Evolutionary conservation across 129 eudicot species (phyloP), one percentile per base, ranked within the genome.

Genomic region (Erigeron canadensis): DNA sequence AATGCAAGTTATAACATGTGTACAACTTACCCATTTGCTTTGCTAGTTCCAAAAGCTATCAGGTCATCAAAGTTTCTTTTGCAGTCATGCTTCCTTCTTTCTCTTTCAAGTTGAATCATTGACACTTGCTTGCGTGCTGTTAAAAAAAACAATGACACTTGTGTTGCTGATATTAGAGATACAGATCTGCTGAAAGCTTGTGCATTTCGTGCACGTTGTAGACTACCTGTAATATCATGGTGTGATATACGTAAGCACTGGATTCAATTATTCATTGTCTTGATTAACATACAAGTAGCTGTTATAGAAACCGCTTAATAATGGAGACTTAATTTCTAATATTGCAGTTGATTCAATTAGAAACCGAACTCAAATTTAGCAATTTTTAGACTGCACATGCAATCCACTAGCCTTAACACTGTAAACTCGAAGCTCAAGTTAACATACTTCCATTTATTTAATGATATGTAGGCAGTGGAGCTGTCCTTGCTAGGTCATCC

Each of bases 401-500:
- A 58, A 58, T 23, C n/a, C 6, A 23, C 17, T 12, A 58, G 22
- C 41, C 40, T 58, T 42, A 56, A 7, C 41, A 4, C 28, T 34
- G 3, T 39, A 61, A 61, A 46, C 13, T 6, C 47, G 71, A 17
- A 45, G 38, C 58, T 54, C 19, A 61, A 57, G 40, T 22, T 41
- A 40, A 54, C 75, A 38, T 21, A 47, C 60, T 63, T 75, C 73
- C 19, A 69, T 70, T 71, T 70, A 55, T 71, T 59, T 22, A 66
- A 53, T 76, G 51, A 28, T 47, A 23, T 66, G 59, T 62, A 95
- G 99, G 71, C 53, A 84, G 81, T 21, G 96, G 99, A 58, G 99
- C 99, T 43, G 97, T 95, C 70, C 94, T 95, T 77, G 99, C 99
- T 50, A 86, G 99, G 34, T 95, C 99, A 65, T 95, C 99, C 22